Evolutionary conservation across 306 rosid species (phyloP), one percentile per base, ranked within the genome.

Genomic region (Hippophae gyantsensis): DNA sequence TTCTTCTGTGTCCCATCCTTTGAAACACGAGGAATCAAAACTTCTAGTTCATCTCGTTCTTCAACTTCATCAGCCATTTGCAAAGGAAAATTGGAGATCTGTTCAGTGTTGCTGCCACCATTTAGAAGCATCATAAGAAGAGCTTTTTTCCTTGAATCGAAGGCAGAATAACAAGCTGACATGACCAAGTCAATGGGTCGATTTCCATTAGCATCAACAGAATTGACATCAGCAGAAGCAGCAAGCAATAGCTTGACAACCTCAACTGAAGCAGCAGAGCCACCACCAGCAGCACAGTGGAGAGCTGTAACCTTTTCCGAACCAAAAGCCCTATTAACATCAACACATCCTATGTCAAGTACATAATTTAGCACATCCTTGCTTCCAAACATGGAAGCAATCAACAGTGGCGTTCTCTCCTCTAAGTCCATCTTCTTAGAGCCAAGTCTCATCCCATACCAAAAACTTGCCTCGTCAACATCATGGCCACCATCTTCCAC

Each of bases 331-430:
- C 57, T 56, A 65, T 86, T 83, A 58, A 86, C 84, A 81, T 86
- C 82, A 13, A 72, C 79, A 23, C 23, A 42, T 8, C 87, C 84
- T 0, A 69, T 74, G 40, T 58, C 69, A 42, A 86, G 69, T 13
- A 86, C 76, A 61, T 76, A 86, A 43, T 58, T 64, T 10, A 86
- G 51, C 7, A 86, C 88, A 32, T 52, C 62, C 55, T 69, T 66
- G 82, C 90, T 83, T 56, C 87, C 95, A 52, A 81, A 86, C 88
- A 77, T 76, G 6, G 95, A 75, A 56, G 95, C 86, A 66, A 86
- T 62, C 90, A 83, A 79, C 44, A 86, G 87, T 41, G 95, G 90
- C 0, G 84, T 83, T 62, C 88, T 79, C 76, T 78, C 84, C 90
- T 32, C 38, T 2, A 4, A 32, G 5, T 4, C 38, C 38, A 32